Conservation (phyloP, 345 rosid genomes). For the Toxicodendron radicans region DNA sequence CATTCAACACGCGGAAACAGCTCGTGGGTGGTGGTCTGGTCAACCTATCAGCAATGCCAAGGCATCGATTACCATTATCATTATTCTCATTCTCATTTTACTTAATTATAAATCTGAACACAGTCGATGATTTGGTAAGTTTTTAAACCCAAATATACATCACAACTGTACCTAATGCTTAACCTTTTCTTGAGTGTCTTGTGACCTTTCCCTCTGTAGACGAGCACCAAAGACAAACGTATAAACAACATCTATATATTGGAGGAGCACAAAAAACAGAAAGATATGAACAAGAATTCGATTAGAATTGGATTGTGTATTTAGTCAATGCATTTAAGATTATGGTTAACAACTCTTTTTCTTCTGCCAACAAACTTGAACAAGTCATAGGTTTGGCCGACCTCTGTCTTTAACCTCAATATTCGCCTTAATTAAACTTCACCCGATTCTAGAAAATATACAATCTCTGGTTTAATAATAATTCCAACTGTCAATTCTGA, state of each 20-base stretch:
- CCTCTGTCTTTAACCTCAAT: background rate
- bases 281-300: background rate
- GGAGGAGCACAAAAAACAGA: background rate
- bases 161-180: background rate
- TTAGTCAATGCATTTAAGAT: background rate
- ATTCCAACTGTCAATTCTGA: no score
- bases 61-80: background rate
- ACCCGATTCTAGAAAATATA: no score
- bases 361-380: no score
- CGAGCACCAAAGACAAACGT: background rate
- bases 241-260: no score
- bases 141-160: background rate
- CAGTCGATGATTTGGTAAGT: no score
- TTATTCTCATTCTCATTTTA: background rate
- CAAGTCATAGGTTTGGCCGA: no score
- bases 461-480: no score
- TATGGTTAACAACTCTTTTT: background rate
- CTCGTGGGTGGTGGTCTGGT: background rate
- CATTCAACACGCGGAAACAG: slow-evolving; percentile 4
- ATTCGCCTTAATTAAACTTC: no score
- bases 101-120: background rate
- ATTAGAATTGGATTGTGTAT: background rate
- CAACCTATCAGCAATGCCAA: background rate
- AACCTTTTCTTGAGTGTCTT: background rate
- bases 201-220: background rate